phyloP scores from a whole-genome alignment of 495 filamentous ascomycete genomes.

The Tuber microsphaerosporum region DNA sequence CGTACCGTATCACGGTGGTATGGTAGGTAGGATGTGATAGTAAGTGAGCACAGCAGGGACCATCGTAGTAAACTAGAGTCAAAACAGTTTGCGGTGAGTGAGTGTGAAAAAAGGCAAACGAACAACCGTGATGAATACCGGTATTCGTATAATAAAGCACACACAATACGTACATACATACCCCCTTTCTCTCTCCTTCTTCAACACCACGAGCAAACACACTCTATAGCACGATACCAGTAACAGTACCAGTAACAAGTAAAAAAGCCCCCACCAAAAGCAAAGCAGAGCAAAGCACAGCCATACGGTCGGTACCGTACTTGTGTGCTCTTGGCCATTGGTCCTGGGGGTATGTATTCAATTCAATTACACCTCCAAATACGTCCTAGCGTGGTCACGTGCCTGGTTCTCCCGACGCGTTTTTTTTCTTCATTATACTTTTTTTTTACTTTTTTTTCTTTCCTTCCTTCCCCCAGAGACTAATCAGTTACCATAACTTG shows the following conservation, averaged over 20 bases:
- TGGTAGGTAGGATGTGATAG: neutral
- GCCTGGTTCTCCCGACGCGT: neutral
- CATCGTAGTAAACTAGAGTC: neutral
- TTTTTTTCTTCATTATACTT: too few species aligned
- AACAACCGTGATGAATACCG: neutral
- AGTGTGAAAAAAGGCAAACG: too few species aligned
- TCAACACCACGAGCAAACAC: neutral
- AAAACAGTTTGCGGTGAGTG: neutral
- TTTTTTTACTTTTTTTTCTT: neutral
- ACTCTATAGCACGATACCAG: neutral
- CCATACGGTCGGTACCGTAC: too few species aligned
- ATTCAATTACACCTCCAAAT: conserved; percentile 1
- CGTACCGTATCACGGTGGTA: neutral
- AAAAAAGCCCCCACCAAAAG: neutral
- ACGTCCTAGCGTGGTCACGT: neutral
- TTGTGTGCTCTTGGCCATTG: neutral
- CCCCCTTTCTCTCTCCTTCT: neutral
- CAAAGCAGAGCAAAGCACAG: neutral
- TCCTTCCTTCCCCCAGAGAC: too few species aligned
- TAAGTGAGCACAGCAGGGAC: neutral
- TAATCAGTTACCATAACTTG: neutral
- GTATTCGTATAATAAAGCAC: neutral
- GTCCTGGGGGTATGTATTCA: neutral
- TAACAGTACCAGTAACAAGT: too few species aligned
- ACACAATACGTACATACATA: too few species aligned